phyloP scores from a whole-genome alignment of 805 yeast genomes.

The Sugiyamaella valdiviana region DNA sequence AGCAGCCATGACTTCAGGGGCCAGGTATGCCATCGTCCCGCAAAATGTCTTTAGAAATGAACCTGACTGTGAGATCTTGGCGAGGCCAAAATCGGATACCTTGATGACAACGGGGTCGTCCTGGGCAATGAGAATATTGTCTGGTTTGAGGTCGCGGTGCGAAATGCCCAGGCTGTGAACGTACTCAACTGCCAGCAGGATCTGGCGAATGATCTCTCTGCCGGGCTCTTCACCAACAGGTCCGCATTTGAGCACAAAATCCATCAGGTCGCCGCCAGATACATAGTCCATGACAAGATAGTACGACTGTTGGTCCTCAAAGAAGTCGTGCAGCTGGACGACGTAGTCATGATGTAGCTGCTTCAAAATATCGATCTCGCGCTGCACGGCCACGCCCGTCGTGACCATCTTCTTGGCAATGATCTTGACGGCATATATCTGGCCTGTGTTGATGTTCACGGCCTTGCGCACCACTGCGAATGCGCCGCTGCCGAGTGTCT shows the following conservation, averaged over 20 bases:
- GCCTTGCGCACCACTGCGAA: slow-evolving; percentile 94
- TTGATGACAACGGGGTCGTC: slow-evolving; percentile 90
- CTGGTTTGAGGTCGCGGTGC: slow-evolving; percentile 97
- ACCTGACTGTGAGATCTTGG: slow-evolving; percentile 78
- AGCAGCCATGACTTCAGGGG: slow-evolving; percentile 77
- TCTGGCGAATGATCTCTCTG: slow-evolving; percentile 78
- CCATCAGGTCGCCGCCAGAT: slow-evolving; percentile 97
- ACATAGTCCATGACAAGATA: slow-evolving; percentile 94
- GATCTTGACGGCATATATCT: slow-evolving; percentile 84
- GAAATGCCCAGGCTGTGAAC: slow-evolving; percentile 87
- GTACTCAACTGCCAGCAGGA: slow-evolving; percentile 74
- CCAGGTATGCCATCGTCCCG: slow-evolving; percentile 94
- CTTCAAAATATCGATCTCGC: slow-evolving; percentile 78
- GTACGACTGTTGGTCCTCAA: slow-evolving; percentile 73
- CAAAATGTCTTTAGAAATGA: slow-evolving; percentile 93
- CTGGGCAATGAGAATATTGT: slow-evolving; percentile 81
- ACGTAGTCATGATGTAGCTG: slow-evolving; percentile 79
- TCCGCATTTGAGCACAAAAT: slow-evolving; percentile 88
- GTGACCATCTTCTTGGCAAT: slow-evolving; percentile 74
- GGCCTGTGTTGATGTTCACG: slow-evolving; percentile 77
- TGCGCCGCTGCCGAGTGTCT: slow-evolving; percentile 95
- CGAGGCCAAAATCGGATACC: slow-evolving; percentile 93
- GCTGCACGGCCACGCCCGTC: slow-evolving; percentile 71
- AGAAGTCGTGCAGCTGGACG: slow-evolving; percentile 74
- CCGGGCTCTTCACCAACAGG: slow-evolving; percentile 82